Percentiles rank a stretch among this genome's conserved stretches.
These are phyloP conservation scores for Sesbania bispinosa DNA, from an alignment of 306 rosid genomes.

Conservation along the genomic window DNA sequence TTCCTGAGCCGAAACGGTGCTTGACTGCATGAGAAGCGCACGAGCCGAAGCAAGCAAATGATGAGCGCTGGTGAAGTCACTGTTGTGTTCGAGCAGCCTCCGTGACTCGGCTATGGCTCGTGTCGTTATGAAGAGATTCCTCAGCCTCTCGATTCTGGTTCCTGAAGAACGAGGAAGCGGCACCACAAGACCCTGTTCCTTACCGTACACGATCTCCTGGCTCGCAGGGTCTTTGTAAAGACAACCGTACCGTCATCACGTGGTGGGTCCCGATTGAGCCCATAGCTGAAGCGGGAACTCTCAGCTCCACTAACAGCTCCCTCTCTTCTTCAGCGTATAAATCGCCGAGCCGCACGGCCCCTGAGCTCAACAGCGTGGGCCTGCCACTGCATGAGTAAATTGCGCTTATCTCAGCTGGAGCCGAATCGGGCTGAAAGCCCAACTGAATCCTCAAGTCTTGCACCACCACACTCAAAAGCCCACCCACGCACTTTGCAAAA, in stretches of 20 bases:
- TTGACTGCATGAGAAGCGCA: slow-evolving; percentile 49
- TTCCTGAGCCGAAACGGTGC: slow-evolving; percentile 38
- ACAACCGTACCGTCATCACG: slow-evolving; percentile 64
- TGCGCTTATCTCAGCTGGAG: slow-evolving; percentile 51
- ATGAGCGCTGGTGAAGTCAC: slow-evolving; percentile 55
- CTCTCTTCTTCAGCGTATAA: slow-evolving; percentile 80
- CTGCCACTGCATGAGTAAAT: slow-evolving; percentile 56
- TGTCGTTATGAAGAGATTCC: slow-evolving; percentile 51
- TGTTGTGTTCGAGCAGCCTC: slow-evolving; percentile 44
- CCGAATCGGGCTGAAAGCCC: slow-evolving; percentile 39
- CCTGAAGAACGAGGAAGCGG: slow-evolving; percentile 45
- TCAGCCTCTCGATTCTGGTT: slow-evolving; percentile 40
- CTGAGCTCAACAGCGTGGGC: slow-evolving; percentile 50
- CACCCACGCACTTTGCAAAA: slow-evolving; percentile 70
- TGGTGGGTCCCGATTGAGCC: slow-evolving; percentile 53
- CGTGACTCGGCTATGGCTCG: slow-evolving; percentile 81
- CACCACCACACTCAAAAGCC: slow-evolving; percentile 63
- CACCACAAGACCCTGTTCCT: slow-evolving; percentile 52
- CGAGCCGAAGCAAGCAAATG: slow-evolving; percentile 71
- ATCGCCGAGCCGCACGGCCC: slow-evolving; percentile 71
- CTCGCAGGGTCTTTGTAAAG: slow-evolving; percentile 64
- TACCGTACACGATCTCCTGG: slow-evolving; percentile 61
- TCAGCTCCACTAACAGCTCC: slow-evolving; percentile 63
- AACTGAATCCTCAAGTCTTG: slow-evolving; percentile 71
- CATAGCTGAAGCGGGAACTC: slow-evolving; percentile 43